A percentile compares a stretch with the other conserved stretches of the same genome.
Conservation (phyloP, 1,284 basidiomycete species). For the Cutaneotrichosporon sp. region DNA sequence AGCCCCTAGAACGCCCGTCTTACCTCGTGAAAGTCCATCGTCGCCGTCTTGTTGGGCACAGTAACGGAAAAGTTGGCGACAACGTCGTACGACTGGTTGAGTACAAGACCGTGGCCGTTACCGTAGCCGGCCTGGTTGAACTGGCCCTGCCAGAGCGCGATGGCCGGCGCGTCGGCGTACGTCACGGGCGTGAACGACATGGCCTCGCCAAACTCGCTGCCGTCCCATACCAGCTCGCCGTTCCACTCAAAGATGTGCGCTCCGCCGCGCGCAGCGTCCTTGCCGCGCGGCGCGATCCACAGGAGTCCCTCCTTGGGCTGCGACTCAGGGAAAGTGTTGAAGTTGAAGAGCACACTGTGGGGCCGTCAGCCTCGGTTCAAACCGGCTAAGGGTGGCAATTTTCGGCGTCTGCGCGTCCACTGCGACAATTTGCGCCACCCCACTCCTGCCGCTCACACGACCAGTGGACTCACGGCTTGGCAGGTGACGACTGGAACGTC, state of each 20-base stretch:
- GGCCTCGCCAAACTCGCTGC: constrained; percentile 26
- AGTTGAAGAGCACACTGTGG: constrained; percentile 21
- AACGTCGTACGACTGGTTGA: constrained; percentile 27
- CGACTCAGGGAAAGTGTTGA: constrained; percentile 18
- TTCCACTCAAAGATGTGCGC: constrained; percentile 25
- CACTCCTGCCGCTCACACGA: no score
- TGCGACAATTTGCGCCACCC: no score
- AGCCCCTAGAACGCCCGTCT: neutral
- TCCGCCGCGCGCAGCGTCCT: constrained; percentile 14
- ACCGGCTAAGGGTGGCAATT: neutral
- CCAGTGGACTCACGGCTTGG: constrained; percentile 19
- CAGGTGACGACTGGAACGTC: constrained; percentile 19
- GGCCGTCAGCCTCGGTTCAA: neutral
- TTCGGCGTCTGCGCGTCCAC: neutral
- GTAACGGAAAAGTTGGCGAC: constrained; percentile 19
- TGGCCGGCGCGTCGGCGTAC: constrained; percentile 23
- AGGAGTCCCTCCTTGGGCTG: constrained; percentile 13
- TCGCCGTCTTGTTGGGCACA: constrained; percentile 8
- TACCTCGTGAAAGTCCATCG: constrained; percentile 28
- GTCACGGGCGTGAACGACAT: constrained; percentile 23
- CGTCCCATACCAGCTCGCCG: constrained; percentile 36
- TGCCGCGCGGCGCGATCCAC: constrained; percentile 32
- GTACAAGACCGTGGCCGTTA: constrained; percentile 21
- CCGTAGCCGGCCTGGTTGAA: constrained; percentile 29
- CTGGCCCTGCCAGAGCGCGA: constrained; percentile 31